These are phyloP conservation scores for Coprinopsis sp. DNA, from an alignment of 768 basidiomycete genomes.

Conservation along the genomic window DNA sequence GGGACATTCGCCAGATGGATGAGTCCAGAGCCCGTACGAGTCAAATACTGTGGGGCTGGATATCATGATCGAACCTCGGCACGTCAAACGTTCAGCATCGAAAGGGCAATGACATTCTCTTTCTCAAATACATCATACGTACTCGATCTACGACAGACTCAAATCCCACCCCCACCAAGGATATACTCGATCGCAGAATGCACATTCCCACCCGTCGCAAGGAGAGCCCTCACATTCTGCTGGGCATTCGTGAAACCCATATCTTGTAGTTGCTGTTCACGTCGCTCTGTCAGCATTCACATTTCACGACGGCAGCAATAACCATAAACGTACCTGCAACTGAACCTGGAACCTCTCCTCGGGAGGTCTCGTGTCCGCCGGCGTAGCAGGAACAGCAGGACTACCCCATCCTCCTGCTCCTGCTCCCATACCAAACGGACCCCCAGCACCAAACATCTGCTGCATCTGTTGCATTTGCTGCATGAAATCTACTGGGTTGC, in stretches of 20 bases:
- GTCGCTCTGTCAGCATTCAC: background rate
- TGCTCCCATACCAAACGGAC: constrained; percentile 20
- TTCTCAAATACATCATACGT: too few relatives aligned
- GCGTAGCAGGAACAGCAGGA: constrained; percentile 34
- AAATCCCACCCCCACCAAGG: constrained; percentile 72
- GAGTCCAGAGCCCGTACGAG: too few relatives aligned
- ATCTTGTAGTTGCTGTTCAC: constrained; percentile 75
- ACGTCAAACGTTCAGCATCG: too few relatives aligned
- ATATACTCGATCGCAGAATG: constrained; percentile 93
- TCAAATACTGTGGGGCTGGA: too few relatives aligned
- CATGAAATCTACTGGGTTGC: constrained; percentile 23
- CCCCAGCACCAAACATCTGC: constrained; percentile 26
- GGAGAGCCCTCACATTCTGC: constrained; percentile 86
- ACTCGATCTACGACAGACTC: too few relatives aligned
- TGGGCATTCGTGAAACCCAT: constrained; percentile 92
- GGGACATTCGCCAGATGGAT: too few relatives aligned
- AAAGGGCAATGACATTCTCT: too few relatives aligned
- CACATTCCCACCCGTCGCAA: constrained; percentile 91
- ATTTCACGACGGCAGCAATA: background rate
- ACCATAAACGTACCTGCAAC: constrained; percentile 52
- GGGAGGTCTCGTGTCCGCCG: constrained; percentile 68
- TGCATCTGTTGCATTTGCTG: constrained; percentile 42
- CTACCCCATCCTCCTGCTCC: constrained; percentile 16
- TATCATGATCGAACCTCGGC: too few relatives aligned
- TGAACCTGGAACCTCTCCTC: constrained; percentile 93